These are phyloP conservation scores for Euphorbia lathyris DNA, from an alignment of 345 rosid species.

Conservation along the genomic window DNA sequence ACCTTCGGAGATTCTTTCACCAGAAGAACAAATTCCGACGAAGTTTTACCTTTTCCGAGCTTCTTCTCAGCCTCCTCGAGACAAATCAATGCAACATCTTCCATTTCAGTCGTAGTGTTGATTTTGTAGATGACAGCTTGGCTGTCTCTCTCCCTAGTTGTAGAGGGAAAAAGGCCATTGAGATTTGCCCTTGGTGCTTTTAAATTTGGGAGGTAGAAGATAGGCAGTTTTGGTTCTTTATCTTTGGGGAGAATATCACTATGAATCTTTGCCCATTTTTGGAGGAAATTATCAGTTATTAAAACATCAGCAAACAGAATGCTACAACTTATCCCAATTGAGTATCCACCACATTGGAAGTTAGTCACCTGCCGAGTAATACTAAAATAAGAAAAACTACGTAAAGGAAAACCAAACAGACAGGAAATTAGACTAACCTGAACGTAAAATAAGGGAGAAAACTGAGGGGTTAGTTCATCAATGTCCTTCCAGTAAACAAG, in stretches of 20 bases:
- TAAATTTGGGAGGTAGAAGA: constrained; percentile 50
- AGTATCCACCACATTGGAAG: too few relatives aligned
- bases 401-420: too few relatives aligned
- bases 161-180: constrained; percentile 16
- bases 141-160: constrained; percentile 32
- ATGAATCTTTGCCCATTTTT: constrained; percentile 58
- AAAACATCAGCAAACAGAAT: constrained; percentile 57
- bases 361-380: constrained; percentile 83
- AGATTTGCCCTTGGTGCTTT: constrained; percentile 13
- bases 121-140: constrained; percentile 34
- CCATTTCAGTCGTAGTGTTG: neutral
- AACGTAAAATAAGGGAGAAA: constrained; percentile 65
- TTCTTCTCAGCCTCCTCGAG: constrained; percentile 34
- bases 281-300: constrained; percentile 40
- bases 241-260: constrained; percentile 24
- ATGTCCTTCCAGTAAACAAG: constrained; percentile 75
- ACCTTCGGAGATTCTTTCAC: constrained; percentile 33
- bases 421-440: too few relatives aligned
- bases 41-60: constrained; percentile 13
- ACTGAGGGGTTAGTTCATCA: constrained; percentile 59
- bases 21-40: too few relatives aligned
- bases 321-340: constrained; percentile 82
- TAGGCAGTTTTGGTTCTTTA: constrained; percentile 28
- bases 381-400: too few relatives aligned
- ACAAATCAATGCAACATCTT: constrained; percentile 29